Evolutionary conservation across 495 filamentous ascomycete species (phyloP), one percentile per base, ranked within the genome.

Genomic region (Aspergillus ostianus): DNA sequence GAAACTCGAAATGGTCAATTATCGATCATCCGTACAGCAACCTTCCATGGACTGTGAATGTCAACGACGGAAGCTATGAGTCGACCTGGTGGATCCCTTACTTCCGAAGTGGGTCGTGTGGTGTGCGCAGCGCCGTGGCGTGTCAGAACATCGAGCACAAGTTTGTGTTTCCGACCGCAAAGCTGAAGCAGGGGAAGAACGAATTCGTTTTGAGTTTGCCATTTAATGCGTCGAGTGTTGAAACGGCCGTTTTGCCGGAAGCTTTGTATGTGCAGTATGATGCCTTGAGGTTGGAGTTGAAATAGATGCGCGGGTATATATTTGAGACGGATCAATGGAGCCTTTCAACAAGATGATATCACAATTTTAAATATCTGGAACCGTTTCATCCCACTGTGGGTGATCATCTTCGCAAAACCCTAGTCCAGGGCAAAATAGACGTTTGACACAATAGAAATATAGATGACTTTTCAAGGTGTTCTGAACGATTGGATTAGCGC

Each of bases 221-320:
- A 15, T 47, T 18, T 21, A 47, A 47, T 47, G 46, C 46, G 20
- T 47, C 46, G 12, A 47, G 46, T 47, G 13, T 47, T 17, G 46
- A 47, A 8, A 47, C 46, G 17, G 46, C 46, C 15, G 4, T 47
- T 4, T 21, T 47, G 46, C 46, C 46, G 17, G 46, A 47, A 12
- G 46, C 46, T 47, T 21, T 47, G 17, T 47, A 47, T 47, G 46
- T 47, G 46, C 46, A 47, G 46, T 47, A 47, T 47, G 46, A 47
- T 47, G 46, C 46, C 5, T 17, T 47, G 46, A 7, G 46, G 20
- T 47, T 47, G 46, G 46, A 47, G 46, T 21, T 47, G 4, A 47
- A 47, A 17, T 47, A 47, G 3, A 8, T 6, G 10, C 8, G 29
- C 6, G 29, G 0, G 3, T 32, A 32, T 26, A 26, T 26, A 26